Evolutionary conservation across 1,284 basidiomycete genomes (phyloP).

Genomic region (Apiotrichum sp.): DNA sequence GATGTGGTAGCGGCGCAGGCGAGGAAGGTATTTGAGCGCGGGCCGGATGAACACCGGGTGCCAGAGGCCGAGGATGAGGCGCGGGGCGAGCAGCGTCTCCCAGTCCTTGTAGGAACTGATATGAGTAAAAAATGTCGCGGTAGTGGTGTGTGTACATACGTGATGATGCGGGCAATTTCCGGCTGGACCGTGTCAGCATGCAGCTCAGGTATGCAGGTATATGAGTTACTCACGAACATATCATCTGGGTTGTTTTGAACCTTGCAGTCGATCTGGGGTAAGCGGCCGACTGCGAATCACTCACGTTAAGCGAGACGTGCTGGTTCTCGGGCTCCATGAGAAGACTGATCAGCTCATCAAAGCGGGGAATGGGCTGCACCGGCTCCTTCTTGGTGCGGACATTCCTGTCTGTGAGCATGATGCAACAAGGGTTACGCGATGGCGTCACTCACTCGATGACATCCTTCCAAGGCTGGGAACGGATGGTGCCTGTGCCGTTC

Average conservation of each 20-base stretch:
- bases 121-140: not conserved
- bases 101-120: conserved; percentile 58
- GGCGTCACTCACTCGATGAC: conserved; percentile 40
- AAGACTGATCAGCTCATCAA: conserved; percentile 71
- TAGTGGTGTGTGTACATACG: conserved; percentile 29
- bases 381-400: conserved; percentile 79
- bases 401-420: conserved; percentile 45
- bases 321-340: conserved; percentile 60
- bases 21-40: conserved; percentile 68
- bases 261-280: conserved; percentile 71
- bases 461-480: conserved; percentile 47
- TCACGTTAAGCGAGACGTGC: conserved; percentile 74
- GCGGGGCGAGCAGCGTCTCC: conserved; percentile 75
- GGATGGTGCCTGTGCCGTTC: conserved; percentile 52
- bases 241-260: conserved; percentile 83
- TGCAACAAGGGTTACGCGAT: not conserved
- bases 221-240: conserved; percentile 56
- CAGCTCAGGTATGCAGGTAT: too few relatives aligned
- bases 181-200: conserved; percentile 30
- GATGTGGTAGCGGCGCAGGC: conserved; percentile 77
- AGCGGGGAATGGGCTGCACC: conserved; percentile 78
- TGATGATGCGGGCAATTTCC: conserved; percentile 75
- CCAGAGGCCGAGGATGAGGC: conserved; percentile 81
- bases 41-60: conserved; percentile 82
- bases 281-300: conserved; percentile 11